Evolutionary conservation across 305 asterid genomes (phyloP), one percentile per base, ranked within the genome.

Genomic region (Fraxinus greggii): DNA sequence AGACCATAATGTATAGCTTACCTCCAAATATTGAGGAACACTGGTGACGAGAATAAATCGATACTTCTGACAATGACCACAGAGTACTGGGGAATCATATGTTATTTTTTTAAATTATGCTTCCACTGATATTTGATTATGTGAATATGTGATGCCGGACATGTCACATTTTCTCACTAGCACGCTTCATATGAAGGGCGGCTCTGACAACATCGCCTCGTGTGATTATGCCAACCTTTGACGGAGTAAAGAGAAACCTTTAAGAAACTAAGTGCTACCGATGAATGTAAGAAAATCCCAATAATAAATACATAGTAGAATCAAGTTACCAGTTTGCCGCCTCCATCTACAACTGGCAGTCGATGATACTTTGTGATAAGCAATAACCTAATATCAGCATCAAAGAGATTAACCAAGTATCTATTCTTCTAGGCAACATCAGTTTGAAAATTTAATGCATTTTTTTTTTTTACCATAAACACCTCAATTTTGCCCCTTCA

Each of bases 141-240:
- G 36, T 10, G 2, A 8, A 45, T 45, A 5, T 45, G 54, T 12
- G 5, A 42, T 76, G 59, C 40, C n/a, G 32, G 24, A 79, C 78
- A 67, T 76, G 24, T 88, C 88, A 86, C 81, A 84, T 78, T 54
- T 87, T 84, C 70, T 85, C 91, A 28, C 72, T 72, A 26, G 87
- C 90, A 72, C 76, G 90, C 87, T 89, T 95, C 81, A 93, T 92
- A 80, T 89, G 90, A 54, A 95, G 97, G 80, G 98, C 98, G 33
- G 95, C 98, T 83, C 93, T 90, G 13, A 95, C 93, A 51, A 93
- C 93, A 69, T 95, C 92, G 17, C 98, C 98, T 85, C 98, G 90
- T 29, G 98, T 93, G 78, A 93, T 86, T 67, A 95, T 87, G 74
- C 98, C 98, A 80, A 92, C 91, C 98, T 94, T 79, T 23, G 74